Base-by-base conservation (phyloP, 208 protist genomes). In the Trypanosoma lewisi region DNA sequence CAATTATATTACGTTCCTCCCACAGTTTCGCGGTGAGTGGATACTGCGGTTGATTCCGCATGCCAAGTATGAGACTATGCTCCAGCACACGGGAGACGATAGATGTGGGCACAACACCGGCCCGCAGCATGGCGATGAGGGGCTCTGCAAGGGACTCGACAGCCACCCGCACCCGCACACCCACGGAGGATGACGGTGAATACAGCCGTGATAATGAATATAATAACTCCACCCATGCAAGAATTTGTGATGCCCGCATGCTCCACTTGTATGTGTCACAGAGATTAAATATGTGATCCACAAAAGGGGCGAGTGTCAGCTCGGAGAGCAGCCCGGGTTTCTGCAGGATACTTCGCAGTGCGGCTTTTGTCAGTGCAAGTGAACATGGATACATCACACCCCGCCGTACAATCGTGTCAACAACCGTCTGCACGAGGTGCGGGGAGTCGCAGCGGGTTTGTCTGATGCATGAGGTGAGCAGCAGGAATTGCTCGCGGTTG, bases 21-120 rank as follows among this genome's bases (percentile, higher is more conserved):
- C 76, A 74, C 45, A 91, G 63, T 30, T 74, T 69, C 4, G 60
- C 47, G 30, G 71, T 76, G 19, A 53, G 51, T 0, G 71, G 67
- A 63, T 83, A 87, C 21, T 57, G 68, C 30, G 61, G 52, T 17
- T 42, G 52, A 12, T 80, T 44, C 8, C 83, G 74, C 83, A 93
- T 89, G 41, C 76, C 77, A 21, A 93, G 70, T 53, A 93, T 67
- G 31, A 93, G 54, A n/a, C 78, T 87, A 50, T 72, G 51, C 63
- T 93, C 83, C 42, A 93, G 67, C 25, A 93, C 41, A 17, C 70
- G 66, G 4, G 75, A 78, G 12, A 71, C 63, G 9, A 70, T 31
- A 31, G 49, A 54, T 7, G 44, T 47, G 0, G 67, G 51, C 2
- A 77, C 51, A 4, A 90, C 53, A n/a, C 77, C 59, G 19, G 73